Evolutionary conservation across 192 early-diverging fungal genomes (phyloP), one percentile per base, ranked within the genome.

Genomic region (Dimargaris xerosporica): DNA sequence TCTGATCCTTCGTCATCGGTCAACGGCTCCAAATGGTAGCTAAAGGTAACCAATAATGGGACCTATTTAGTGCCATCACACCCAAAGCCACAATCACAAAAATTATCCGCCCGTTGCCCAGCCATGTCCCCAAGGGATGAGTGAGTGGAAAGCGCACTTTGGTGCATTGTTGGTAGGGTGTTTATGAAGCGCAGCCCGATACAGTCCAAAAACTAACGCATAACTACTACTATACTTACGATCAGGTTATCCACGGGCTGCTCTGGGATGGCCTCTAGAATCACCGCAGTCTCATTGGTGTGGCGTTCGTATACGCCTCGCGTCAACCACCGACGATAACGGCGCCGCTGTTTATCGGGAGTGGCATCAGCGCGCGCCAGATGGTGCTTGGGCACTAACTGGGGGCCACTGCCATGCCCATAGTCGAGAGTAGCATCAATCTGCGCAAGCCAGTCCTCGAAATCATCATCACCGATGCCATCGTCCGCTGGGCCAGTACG

Each of bases 271-370:
- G 70, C 54, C 12, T 68, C 66, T 29, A 72, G 55, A 58, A 65
- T 68, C 15, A 77, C 66, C 31, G 75, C 70, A 13, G 74, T 65
- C 10, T 69, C 66, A 48, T 74, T 77, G 5, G 68, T 73, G 1
- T 71, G 67, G 17, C 65, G 70, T 21, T 74, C 68, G 29, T 74
- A 64, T 29, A 77, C 64, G 23, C 75, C 54, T 29, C 7, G 23
- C 12, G 54, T 39, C 25, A 56, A 25, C 13, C 5, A n/a, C 28
- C 54, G 54, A 5, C 30, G 23, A 4, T 29, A 29, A 6, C 28
- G 54, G 12, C 30, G 54, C 5, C 34, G 54, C 31, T 56, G 11
- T 10, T 25, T 11, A 7, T 7, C 26, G 17, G 52, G 11, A 21
- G 17, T 21, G 26, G n/a, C 21, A 16, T 10, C 21, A 53, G 7